Percentiles rank a stretch among this genome's conserved stretches.
Evolutionary conservation across 257 asterid genomes (phyloP).

Genomic region (Plantago elongata): DNA sequence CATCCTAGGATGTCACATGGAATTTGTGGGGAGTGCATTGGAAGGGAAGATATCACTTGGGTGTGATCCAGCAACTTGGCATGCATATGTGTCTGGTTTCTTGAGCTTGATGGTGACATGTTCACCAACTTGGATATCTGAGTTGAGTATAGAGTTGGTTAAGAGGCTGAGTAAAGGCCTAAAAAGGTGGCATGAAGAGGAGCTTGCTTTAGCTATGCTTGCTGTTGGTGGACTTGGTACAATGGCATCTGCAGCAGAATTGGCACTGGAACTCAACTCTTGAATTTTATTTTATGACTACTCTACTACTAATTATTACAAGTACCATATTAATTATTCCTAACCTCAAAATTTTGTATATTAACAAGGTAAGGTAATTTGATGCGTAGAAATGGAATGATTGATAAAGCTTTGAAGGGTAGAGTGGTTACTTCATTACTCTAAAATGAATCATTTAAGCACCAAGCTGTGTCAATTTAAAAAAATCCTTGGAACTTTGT

Average conservation of each 20-base stretch:
- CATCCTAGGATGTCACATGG: constrained; percentile 64
- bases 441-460: too few relatives aligned
- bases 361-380: neutral
- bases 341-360: constrained; percentile 38
- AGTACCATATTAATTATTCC: too few relatives aligned
- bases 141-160: constrained; percentile 54
- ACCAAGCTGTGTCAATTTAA: too few relatives aligned
- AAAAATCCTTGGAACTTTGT: too few relatives aligned
- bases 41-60: constrained; percentile 77
- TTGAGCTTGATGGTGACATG: constrained; percentile 73
- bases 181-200: constrained; percentile 67
- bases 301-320: neutral
- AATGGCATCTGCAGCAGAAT: constrained; percentile 83
- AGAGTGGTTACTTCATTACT: too few relatives aligned
- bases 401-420: too few relatives aligned
- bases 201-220: constrained; percentile 77
- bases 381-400: too few relatives aligned
- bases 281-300: constrained; percentile 17
- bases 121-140: constrained; percentile 68
- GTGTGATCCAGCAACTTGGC: constrained; percentile 87
- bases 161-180: constrained; percentile 64
- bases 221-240: constrained; percentile 69
- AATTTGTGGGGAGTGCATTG: constrained; percentile 66
- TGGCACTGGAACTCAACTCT: constrained; percentile 41
- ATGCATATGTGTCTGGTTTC: constrained; percentile 68